A percentile compares a stretch with the other conserved stretches of the same genome.
These are phyloP conservation scores for Lentinula guzmanii DNA, from an alignment of 768 basidiomycete genomes.

Conservation along the genomic window DNA sequence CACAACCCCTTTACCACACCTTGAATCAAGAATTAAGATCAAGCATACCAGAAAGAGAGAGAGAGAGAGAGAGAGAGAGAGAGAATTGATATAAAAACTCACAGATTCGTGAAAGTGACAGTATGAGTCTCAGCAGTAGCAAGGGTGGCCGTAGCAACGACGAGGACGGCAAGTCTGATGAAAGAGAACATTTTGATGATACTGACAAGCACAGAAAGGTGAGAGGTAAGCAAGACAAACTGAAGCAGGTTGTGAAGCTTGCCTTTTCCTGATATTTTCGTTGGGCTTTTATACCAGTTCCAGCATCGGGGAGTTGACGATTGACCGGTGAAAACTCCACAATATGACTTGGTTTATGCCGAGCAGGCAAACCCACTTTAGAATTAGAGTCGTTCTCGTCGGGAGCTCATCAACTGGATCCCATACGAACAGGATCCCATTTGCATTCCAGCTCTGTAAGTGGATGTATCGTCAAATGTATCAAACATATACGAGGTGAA, in stretches of 20 bases:
- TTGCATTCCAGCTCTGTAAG: too few relatives aligned
- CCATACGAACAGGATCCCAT: too few relatives aligned
- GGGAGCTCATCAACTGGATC: too few relatives aligned
- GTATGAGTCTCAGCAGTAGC: background rate
- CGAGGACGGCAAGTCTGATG: background rate
- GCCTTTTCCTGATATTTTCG: background rate
- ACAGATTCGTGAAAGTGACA: slow-evolving; percentile 1
- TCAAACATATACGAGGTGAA: too few relatives aligned
- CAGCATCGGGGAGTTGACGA: background rate
- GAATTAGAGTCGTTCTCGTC: too few relatives aligned
- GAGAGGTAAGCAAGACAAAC: background rate
- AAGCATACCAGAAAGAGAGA: too few relatives aligned
- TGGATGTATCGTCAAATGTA: too few relatives aligned
- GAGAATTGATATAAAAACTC: background rate
- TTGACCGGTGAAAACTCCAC: background rate
- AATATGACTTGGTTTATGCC: background rate
- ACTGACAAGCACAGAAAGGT: background rate
- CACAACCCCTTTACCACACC: background rate
- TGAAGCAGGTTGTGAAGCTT: background rate
- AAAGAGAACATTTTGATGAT: background rate
- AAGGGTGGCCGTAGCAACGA: background rate
- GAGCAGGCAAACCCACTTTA: too few relatives aligned
- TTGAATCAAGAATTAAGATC: background rate
- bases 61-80: too few relatives aligned
- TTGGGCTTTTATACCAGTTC: background rate